phyloP scores from a whole-genome alignment of 2,329 filamentous ascomycete species.

The Apiospora aurea region DNA sequence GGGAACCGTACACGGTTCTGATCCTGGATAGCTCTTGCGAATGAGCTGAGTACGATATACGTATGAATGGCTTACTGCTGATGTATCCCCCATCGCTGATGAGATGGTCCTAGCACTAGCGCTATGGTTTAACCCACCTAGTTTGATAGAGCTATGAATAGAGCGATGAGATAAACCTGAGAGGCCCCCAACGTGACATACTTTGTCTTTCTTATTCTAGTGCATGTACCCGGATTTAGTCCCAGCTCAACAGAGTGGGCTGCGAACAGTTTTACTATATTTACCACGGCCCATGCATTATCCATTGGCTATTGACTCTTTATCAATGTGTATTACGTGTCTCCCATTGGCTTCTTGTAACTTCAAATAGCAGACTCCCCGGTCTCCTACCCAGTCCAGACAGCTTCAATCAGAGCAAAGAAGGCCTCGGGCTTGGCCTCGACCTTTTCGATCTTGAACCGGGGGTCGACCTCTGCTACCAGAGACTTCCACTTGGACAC shows the following conservation, averaged over 20 bases:
- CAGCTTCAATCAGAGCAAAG: constrained; percentile 47
- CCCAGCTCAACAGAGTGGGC: no score
- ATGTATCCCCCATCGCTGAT: not conserved
- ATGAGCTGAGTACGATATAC: not conserved
- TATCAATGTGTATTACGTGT: no score
- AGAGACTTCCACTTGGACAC: constrained; percentile 54
- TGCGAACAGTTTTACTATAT: no score
- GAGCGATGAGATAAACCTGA: no score
- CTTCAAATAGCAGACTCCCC: not conserved
- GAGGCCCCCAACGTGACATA: no score
- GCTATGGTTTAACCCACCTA: not conserved
- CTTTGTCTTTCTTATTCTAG: no score
- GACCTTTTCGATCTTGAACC: constrained; percentile 49
- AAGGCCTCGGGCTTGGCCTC: constrained; percentile 46
- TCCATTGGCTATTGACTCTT: no score
- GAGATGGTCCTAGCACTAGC: not conserved
- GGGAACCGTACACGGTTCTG: not conserved
- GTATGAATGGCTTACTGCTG: not conserved
- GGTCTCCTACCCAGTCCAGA: constrained; percentile 41
- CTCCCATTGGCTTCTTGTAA: not conserved
- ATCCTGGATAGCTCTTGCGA: not conserved
- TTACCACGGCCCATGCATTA: no score
- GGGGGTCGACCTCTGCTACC: constrained; percentile 52
- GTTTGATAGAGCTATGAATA: no score
- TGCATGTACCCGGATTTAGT: no score